Conservation (phyloP, 805 yeast species). For the Candida nonsorbophila region DNA sequence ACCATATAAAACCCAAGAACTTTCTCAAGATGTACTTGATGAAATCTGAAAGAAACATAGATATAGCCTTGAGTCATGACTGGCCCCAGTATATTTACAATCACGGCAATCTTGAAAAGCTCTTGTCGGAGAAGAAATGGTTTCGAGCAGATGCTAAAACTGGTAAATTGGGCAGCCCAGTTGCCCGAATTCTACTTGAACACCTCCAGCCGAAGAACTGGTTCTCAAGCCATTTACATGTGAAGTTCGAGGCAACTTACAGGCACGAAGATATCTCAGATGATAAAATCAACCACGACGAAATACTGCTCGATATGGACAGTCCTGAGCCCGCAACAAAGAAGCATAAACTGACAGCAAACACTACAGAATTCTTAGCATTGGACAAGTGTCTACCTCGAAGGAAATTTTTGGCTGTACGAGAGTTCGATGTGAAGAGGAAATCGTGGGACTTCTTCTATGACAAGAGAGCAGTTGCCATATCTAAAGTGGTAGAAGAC, state of each 20-base stretch:
- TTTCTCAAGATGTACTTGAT: conserved; percentile 50
- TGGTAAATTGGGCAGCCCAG: conserved; percentile 68
- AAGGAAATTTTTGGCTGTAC: conserved; percentile 51
- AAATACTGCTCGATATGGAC: conserved; percentile 18
- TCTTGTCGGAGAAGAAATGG: conserved; percentile 59
- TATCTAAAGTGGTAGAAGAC: conserved; percentile 30
- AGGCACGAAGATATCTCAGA: not conserved
- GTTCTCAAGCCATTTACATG: conserved; percentile 91
- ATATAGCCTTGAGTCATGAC: conserved; percentile 77
- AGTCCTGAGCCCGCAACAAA: not conserved
- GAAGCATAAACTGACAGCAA: not conserved
- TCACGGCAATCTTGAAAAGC: conserved; percentile 49
- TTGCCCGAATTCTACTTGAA: conserved; percentile 50
- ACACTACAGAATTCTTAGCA: conserved; percentile 57
- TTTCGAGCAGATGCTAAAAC: conserved; percentile 58
- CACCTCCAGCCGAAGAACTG: conserved; percentile 62
- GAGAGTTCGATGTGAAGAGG: conserved; percentile 33
- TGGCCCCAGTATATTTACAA: conserved; percentile 85
- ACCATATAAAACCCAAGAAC: conserved; percentile 69
- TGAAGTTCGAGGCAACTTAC: conserved; percentile 53
- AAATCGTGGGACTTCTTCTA: conserved; percentile 15
- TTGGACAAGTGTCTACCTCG: conserved; percentile 78
- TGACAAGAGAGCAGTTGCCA: conserved; percentile 27
- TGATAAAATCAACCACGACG: conserved; percentile 9
- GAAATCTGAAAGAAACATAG: conserved; percentile 22